Evolutionary conservation across 495 filamentous ascomycete genomes (phyloP).

Genomic region (Neurospora sp.): DNA sequence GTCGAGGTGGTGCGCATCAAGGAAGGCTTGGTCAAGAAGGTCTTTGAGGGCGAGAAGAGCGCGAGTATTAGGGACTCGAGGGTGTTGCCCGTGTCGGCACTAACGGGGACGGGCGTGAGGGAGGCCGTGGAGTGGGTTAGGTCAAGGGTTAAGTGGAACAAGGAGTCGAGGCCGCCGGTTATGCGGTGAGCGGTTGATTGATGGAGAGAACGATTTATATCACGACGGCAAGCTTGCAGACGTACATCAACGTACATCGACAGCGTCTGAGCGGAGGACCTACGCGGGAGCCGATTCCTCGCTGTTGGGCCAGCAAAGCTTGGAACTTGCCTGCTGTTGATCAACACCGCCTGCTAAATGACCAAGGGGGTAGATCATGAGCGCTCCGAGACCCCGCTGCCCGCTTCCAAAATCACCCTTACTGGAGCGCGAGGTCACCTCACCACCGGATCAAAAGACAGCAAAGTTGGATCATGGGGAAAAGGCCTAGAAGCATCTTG

Average conservation of each 20-base stretch:
- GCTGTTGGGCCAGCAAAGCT: background rate
- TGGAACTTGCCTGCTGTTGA: background rate
- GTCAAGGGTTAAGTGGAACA: slow-evolving; percentile 89
- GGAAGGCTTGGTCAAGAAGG: slow-evolving; percentile 85
- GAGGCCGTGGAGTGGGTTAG: slow-evolving; percentile 96
- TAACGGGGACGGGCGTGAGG: slow-evolving; percentile 82
- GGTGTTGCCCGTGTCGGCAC: slow-evolving; percentile 82
- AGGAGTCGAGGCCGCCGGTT: slow-evolving; percentile 79
- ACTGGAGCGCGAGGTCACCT: background rate
- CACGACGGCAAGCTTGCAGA: background rate
- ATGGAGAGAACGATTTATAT: background rate
- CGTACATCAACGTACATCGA: background rate
- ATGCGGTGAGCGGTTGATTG: slow-evolving; percentile 53
- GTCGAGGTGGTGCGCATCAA: slow-evolving; percentile 96
- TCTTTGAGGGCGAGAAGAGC: slow-evolving; percentile 89
- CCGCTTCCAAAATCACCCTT: background rate
- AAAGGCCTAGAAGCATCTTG: background rate
- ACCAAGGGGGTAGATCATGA: background rate
- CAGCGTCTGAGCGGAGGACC: too few species aligned
- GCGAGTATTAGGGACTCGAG: slow-evolving; percentile 76
- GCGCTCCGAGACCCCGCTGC: background rate
- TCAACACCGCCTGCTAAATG: background rate
- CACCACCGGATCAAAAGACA: background rate
- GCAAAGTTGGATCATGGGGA: background rate
- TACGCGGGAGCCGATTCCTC: background rate